Evolutionary conservation across 2,329 filamentous ascomycete genomes (phyloP).

Genomic region (Colletotrichum sublineola): DNA sequence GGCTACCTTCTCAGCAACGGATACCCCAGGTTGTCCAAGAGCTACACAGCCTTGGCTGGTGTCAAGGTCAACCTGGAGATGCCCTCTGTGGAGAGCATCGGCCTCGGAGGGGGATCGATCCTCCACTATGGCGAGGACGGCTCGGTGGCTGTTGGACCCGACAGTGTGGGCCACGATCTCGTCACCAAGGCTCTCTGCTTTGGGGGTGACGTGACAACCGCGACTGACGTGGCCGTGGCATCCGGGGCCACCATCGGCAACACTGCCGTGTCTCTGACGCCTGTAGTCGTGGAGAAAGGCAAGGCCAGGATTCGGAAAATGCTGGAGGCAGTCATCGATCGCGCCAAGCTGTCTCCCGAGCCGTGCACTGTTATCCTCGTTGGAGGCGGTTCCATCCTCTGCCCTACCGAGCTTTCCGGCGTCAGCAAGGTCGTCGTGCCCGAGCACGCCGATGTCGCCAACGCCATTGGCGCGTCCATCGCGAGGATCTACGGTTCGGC

Average conservation of each 20-base stretch:
- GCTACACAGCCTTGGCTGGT: slow-evolving; percentile 44
- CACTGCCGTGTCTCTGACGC: slow-evolving; percentile 1
- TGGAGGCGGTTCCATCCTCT: slow-evolving; percentile 45
- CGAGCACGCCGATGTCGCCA: slow-evolving; percentile 44
- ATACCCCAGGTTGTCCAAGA: slow-evolving; percentile 45
- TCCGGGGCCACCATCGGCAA: slow-evolving; percentile 24
- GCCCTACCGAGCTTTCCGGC: slow-evolving; percentile 42
- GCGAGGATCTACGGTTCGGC: slow-evolving; percentile 44
- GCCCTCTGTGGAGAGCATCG: slow-evolving; percentile 46
- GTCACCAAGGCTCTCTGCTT: slow-evolving; percentile 43
- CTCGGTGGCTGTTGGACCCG: slow-evolving; percentile 44
- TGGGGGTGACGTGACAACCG: slow-evolving; percentile 44
- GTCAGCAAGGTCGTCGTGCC: slow-evolving; percentile 44
- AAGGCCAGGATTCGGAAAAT: slow-evolving; percentile 38
- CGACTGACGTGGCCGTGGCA: slow-evolving; percentile 46
- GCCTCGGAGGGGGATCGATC: slow-evolving; percentile 44
- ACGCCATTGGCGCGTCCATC: slow-evolving; percentile 45
- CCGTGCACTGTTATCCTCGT: slow-evolving; percentile 45
- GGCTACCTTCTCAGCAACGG: slow-evolving; percentile 45
- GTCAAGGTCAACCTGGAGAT: slow-evolving; percentile 46
- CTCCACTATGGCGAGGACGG: slow-evolving; percentile 18
- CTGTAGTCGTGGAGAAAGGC: slow-evolving; percentile 28
- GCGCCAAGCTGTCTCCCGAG: slow-evolving; percentile 45
- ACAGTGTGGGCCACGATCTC: slow-evolving; percentile 47
- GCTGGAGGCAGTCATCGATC: slow-evolving; percentile 44